Evolutionary conservation across 306 rosid genomes (phyloP), one percentile per base, ranked within the genome.

Genomic region (Quercus alba): DNA sequence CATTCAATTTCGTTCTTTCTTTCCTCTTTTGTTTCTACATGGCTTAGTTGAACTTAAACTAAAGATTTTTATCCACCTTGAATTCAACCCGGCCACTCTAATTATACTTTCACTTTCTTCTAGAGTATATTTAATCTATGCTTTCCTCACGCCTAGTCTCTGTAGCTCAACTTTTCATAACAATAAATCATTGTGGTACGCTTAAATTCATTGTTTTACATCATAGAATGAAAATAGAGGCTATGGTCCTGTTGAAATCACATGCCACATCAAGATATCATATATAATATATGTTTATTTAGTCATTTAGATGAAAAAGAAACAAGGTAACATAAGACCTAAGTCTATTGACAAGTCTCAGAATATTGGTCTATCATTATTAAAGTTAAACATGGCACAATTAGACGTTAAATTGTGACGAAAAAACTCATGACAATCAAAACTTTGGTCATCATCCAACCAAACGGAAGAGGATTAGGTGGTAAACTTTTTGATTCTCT

Each of bases 391-490:
- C 6, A 6, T 4, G 7, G 17, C 18, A 59, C 17, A 14, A 8
- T 59, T 59, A 11, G 17, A 59, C 1, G 11, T 59, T 59, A 59
- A 59, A 59, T 10, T 59, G 26, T 59, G 66, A 23, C 13, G 66
- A 11, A 70, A 78, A 56, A 1, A 35, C 46, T 26, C 44, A 56
- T 8, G 70, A 35, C 49, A n/a, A 72, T 58, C 31, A 31, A 21
- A 72, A 58, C 54, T 30, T 68, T 67, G 76, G 66, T 75, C 81
- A 70, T 72, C 85, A 28, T 79, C 58, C 78, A 79, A 81, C 33
- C 74, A 73, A 35, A 69, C 26, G 23, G 31, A 38, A 51, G 46
- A n/a, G 81, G 72, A 81, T 78, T 85, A 81, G 84, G 84, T 76
- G 55, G 61, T 71, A 30, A 73, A 51, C 46, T 70, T 61, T 46